phyloP scores from a whole-genome alignment of 768 basidiomycete species.

The Psilocybe cyanescens region DNA sequence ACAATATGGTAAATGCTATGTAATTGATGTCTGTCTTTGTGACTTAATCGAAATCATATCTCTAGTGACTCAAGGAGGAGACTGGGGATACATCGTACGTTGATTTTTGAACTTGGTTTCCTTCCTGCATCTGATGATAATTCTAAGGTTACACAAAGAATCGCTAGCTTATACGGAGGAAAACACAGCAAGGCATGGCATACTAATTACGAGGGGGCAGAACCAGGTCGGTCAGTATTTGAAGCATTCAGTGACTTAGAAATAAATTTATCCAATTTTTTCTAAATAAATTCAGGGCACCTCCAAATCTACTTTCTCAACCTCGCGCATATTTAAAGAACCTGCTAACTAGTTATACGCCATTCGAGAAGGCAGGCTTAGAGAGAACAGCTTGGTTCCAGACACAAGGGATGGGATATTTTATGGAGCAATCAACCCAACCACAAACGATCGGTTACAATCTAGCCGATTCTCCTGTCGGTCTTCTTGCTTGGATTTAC shows the following conservation, averaged over 20 bases:
- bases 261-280: not conserved
- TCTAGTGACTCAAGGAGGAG: conserved; percentile 51
- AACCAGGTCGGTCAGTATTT: conserved; percentile 1
- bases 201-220: conserved; percentile 37
- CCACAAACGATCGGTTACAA: conserved; percentile 59
- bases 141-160: conserved; percentile 30
- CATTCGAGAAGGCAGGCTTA: conserved; percentile 38
- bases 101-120: not conserved
- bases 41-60: not conserved
- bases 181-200: conserved; percentile 55
- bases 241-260: not conserved
- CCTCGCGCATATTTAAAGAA: conserved; percentile 29
- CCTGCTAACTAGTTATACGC: conserved; percentile 28
- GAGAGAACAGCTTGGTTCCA: conserved; percentile 32
- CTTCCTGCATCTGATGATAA: not conserved
- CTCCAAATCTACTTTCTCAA: conserved; percentile 22
- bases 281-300: not conserved
- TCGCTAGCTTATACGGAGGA: conserved; percentile 30
- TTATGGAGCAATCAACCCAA: conserved; percentile 42
- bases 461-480: conserved; percentile 63
- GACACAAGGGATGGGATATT: conserved; percentile 40
- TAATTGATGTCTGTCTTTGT: not conserved
- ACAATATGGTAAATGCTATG: conserved; percentile 43
- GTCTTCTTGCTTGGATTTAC: conserved; percentile 57
- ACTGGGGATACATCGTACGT: conserved; percentile 46